Evolutionary conservation across 495 filamentous ascomycete species (phyloP).

Genomic region (Penicillium coprophilum): DNA sequence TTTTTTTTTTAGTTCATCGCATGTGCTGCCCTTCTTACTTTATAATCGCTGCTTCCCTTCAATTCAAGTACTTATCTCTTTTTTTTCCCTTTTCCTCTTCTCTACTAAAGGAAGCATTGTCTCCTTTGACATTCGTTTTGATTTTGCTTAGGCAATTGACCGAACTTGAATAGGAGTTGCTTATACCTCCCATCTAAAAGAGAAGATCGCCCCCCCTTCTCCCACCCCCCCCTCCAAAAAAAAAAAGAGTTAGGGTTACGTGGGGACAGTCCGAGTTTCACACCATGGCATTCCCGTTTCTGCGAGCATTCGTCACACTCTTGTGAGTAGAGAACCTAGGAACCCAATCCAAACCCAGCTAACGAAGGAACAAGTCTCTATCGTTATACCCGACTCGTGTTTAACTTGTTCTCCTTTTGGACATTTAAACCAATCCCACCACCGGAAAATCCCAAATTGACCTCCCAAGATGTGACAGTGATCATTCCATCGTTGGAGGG

Average conservation of each 20-base stretch:
- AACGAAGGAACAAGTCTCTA: constrained; percentile 44
- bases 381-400: constrained; percentile 64
- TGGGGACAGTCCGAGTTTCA: constrained; percentile 7
- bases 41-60: constrained; percentile 20
- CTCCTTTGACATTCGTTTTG: constrained; percentile 31
- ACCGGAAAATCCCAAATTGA: constrained; percentile 61
- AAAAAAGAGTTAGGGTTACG: not conserved
- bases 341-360: constrained; percentile 12
- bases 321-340: constrained; percentile 42
- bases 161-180: not conserved
- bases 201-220: not conserved
- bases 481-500: constrained; percentile 70
- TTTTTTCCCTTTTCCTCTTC: constrained; percentile 21
- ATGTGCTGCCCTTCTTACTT: constrained; percentile 17
- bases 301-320: constrained; percentile 48
- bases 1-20: constrained; percentile 12
- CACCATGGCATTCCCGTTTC: constrained; percentile 46
- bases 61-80: constrained; percentile 7
- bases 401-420: constrained; percentile 66
- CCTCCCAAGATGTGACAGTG: constrained; percentile 69
- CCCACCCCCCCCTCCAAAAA: not conserved
- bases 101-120: constrained; percentile 25
- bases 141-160: constrained; percentile 10
- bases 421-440: constrained; percentile 61
- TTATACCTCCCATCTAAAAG: not conserved